phyloP scores from a whole-genome alignment of 2,329 filamentous ascomycete species.

The Chaetomium globosum region DNA sequence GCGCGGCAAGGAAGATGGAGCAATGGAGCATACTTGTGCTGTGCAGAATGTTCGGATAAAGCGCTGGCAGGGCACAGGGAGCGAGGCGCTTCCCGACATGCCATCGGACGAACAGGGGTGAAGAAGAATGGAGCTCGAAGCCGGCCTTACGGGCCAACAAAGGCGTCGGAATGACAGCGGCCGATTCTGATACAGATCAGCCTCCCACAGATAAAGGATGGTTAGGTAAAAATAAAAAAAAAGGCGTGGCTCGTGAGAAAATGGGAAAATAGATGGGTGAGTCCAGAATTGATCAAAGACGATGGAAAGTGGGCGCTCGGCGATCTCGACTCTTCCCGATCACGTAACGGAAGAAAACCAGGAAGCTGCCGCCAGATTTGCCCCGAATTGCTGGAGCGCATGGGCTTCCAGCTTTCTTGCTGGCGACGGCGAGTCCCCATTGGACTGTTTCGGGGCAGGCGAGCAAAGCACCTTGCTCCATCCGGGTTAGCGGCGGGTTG shows the following conservation, averaged over 20 bases:
- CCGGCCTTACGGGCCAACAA: constrained; percentile 13
- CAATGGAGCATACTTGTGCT: too few relatives aligned
- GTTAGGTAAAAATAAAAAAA: background rate
- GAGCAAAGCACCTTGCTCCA: constrained; percentile 31
- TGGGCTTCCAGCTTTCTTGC: background rate
- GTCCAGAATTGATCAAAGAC: background rate
- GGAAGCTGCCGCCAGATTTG: constrained; percentile 2
- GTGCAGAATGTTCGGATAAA: constrained; percentile 14
- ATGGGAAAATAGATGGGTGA: background rate
- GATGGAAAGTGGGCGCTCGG: background rate
- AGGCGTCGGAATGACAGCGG: constrained; percentile 16
- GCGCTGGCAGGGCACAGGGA: background rate
- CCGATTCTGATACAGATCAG: constrained; percentile 19
- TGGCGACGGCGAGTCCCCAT: constrained; percentile 21
- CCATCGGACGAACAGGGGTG: constrained; percentile 12
- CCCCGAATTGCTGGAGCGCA: background rate
- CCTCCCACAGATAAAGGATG: constrained; percentile 10
- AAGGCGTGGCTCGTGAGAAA: background rate
- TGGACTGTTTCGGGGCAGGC: constrained; percentile 29
- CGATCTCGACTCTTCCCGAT: background rate
- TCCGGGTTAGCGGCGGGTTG: constrained; percentile 27
- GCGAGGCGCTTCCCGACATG: constrained; percentile 11
- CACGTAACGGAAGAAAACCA: background rate
- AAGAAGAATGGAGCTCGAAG: background rate
- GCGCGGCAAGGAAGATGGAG: background rate